These are phyloP conservation scores for Podaxis pistillaris DNA, from an alignment of 768 basidiomycete genomes.

Conservation along the genomic window DNA sequence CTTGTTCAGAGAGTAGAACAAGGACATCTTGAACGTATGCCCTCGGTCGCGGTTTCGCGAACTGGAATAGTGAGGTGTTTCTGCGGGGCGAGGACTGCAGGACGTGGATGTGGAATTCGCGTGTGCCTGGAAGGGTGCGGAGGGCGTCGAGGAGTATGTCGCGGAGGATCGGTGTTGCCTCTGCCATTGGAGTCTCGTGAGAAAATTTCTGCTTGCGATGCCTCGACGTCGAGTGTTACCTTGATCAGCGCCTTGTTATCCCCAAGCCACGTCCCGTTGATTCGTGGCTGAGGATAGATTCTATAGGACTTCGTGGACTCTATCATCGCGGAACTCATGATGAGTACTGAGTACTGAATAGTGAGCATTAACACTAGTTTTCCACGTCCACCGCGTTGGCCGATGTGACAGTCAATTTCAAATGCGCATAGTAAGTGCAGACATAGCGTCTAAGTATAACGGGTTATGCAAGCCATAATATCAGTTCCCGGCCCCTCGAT, in stretches of 20 bases:
- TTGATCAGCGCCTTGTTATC: not conserved
- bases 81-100: slow-evolving; percentile 70
- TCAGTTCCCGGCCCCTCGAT: not conserved
- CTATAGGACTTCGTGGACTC: not conserved
- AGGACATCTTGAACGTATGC: slow-evolving; percentile 76
- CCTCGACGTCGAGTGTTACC: not conserved
- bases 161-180: slow-evolving; percentile 38
- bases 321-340: too few species aligned
- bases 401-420: not conserved
- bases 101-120: slow-evolving; percentile 73
- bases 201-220: not conserved
- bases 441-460: not conserved
- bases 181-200: slow-evolving; percentile 9
- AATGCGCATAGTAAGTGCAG: not conserved
- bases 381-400: not conserved
- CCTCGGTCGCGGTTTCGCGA: slow-evolving; percentile 63
- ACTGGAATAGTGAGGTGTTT: slow-evolving; percentile 69
- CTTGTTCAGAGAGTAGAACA: slow-evolving; percentile 68
- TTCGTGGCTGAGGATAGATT: not conserved
- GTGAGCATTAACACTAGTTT: not conserved
- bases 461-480: not conserved
- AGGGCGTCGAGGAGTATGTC: slow-evolving; percentile 63
- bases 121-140: slow-evolving; percentile 56
- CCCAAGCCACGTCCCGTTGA: not conserved
- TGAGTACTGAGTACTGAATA: too few species aligned